Percentiles rank a stretch among this genome's conserved stretches.
Conservation (phyloP, 2,329 filamentous ascomycete species). For the Aureobasidium pullulans region DNA sequence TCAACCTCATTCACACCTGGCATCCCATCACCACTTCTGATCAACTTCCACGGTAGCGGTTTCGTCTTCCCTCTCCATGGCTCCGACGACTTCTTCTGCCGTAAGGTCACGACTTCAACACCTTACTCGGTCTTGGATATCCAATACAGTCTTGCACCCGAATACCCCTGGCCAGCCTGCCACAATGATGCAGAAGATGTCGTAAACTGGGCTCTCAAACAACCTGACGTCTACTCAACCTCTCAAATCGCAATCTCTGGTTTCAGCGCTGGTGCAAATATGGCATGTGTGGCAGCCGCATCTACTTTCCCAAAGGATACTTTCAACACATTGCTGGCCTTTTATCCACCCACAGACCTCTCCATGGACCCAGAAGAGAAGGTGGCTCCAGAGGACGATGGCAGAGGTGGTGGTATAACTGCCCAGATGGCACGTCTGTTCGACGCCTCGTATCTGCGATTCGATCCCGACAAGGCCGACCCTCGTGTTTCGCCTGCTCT, state of each 20-base stretch:
- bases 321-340: constrained; percentile 27
- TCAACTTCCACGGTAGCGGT: constrained; percentile 31
- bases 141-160: constrained; percentile 38
- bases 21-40: constrained; percentile 22
- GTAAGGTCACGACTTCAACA: constrained; percentile 26
- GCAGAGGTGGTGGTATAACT: constrained; percentile 17
- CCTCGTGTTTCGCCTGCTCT: constrained; percentile 31
- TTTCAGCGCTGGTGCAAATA: constrained; percentile 36
- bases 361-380: constrained; percentile 24
- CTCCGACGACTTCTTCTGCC: constrained; percentile 33
- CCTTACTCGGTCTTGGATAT: constrained; percentile 35
- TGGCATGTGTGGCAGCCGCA: constrained; percentile 30
- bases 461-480: constrained; percentile 21
- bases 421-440: constrained; percentile 23
- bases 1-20: constrained; percentile 1
- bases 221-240: constrained; percentile 26
- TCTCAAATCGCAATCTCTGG: constrained; percentile 29
- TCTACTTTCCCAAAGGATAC: constrained; percentile 25
- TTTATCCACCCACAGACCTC: constrained; percentile 32
- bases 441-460: constrained; percentile 27
- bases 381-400: constrained; percentile 22
- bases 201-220: constrained; percentile 33
- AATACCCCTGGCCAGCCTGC: constrained; percentile 37
- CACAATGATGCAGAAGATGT: constrained; percentile 38
- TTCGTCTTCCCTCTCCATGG: constrained; percentile 32